These are phyloP conservation scores for Ophiostoma ips DNA, from an alignment of 2,329 filamentous ascomycete species.

Conservation along the genomic window DNA sequence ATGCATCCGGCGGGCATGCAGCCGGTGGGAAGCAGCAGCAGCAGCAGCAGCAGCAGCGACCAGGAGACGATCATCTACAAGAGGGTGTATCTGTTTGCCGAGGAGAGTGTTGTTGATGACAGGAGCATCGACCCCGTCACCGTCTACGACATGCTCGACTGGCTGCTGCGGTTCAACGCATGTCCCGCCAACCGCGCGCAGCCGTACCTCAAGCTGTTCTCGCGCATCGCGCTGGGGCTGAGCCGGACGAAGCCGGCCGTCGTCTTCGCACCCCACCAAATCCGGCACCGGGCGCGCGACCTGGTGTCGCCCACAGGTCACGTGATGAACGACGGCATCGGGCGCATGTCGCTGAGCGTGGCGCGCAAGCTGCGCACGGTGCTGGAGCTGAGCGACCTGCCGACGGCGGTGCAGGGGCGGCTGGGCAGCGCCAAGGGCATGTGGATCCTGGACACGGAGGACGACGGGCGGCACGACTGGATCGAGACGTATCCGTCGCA, in stretches of 20 bases:
- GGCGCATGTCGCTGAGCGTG: slow-evolving; percentile 46
- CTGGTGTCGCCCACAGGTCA: slow-evolving; percentile 25
- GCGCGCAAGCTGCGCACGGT: slow-evolving; percentile 35
- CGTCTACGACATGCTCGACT: slow-evolving; percentile 32
- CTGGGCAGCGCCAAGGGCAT: slow-evolving; percentile 63
- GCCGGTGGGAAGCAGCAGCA: slow-evolving; percentile 15
- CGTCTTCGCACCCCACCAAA: slow-evolving; percentile 31
- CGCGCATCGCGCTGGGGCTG: slow-evolving; percentile 39
- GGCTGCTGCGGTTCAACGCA: slow-evolving; percentile 30
- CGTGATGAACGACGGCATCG: slow-evolving; percentile 56
- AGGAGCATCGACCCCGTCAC: slow-evolving; percentile 5
- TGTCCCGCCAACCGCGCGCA: slow-evolving; percentile 30
- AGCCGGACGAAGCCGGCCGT: slow-evolving; percentile 36
- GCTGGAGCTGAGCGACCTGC: slow-evolving; percentile 39
- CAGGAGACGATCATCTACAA: slow-evolving; percentile 23
- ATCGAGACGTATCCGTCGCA: slow-evolving; percentile 56
- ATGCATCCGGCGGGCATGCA: slow-evolving; percentile 14
- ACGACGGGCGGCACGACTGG: slow-evolving; percentile 38
- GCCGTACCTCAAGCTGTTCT: slow-evolving; percentile 41
- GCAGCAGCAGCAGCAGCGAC: slow-evolving; percentile 2
- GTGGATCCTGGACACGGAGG: slow-evolving; percentile 48
- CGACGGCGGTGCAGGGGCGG: slow-evolving; percentile 54
- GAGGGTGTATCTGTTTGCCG: slow-evolving; percentile 40
- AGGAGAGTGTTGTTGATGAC: slow-evolving; percentile 27
- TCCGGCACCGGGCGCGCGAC: slow-evolving; percentile 25